Evolutionary conservation across 2,329 filamentous ascomycete genomes (phyloP), one percentile per base, ranked within the genome.

Genomic region (Xylariaceae sp.): DNA sequence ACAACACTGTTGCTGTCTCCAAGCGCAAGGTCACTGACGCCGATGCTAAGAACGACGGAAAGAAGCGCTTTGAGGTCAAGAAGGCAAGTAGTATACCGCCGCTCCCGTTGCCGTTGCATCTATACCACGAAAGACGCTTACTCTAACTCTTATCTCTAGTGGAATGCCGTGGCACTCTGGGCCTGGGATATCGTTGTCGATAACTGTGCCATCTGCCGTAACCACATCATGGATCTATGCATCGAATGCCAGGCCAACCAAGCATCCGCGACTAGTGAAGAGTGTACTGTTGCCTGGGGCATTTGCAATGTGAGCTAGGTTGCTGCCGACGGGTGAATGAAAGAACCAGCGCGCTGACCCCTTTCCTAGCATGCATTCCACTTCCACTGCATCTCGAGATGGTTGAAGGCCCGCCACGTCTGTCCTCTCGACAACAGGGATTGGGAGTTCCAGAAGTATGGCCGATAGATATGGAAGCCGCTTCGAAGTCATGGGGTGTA

Each of bases 361-460:
- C 18, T 49, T 15, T 51, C 62, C 61, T 71, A 99, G 94, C 94
- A 99, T 73, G 94, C 94, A 35, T 99, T 99, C 82, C 94, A 99
- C 77, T 99, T 99, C 79, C 94, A 99, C 79, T 99, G 94, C 80
- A 99, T 99, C 73, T 97, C 94, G 10, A 86, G 94, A 77, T 99
- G 94, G 94, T 81, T 99, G 61, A 99, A 99, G 82, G 96, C 94
- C n/a, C 88, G 94, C 73, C 94, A 97, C 74, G 94, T 99, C 53
- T 99, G 94, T 73, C 94, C 94, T 13, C 81, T 99, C 50, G 94
- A 99, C 78, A 99, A 99, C 78, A 83, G 93, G 70, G 94, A 99
- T 76, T 99, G 94, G 94, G 94, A 99, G 74, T 99, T 97, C 81
- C 94, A 99, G 77, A 99, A 97, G 76, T 99, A 99, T 74, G 94